phyloP scores from a whole-genome alignment of 306 rosid genomes.

The Sicyos edulis region DNA sequence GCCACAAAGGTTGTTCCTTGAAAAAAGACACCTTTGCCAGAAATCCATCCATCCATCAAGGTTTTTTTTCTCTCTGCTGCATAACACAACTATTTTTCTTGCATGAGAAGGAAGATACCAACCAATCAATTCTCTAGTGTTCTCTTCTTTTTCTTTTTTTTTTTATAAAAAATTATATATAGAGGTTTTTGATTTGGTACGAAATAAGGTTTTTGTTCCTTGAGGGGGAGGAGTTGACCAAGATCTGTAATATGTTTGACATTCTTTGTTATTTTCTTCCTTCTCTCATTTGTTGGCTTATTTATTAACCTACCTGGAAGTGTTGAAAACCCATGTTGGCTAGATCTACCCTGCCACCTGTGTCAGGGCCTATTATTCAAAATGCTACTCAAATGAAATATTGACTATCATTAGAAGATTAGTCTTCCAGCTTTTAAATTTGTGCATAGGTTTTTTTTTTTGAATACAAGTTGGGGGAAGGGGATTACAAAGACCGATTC shows the following conservation, averaged over 20 bases:
- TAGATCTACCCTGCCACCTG: too few relatives aligned
- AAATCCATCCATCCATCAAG: neutral
- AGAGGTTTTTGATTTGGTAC: neutral
- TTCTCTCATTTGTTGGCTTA: neutral
- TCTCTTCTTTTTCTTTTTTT: neutral
- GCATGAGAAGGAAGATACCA: constrained; percentile 3
- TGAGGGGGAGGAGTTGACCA: neutral
- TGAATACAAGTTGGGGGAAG: too few relatives aligned
- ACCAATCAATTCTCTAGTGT: neutral
- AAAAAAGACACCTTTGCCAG: neutral
- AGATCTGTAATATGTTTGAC: constrained; percentile 7
- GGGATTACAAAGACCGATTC: too few relatives aligned
- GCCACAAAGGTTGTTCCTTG: neutral
- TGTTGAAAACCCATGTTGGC: too few relatives aligned
- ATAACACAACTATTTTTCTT: neutral
- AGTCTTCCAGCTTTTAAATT: too few relatives aligned
- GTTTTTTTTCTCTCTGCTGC: neutral
- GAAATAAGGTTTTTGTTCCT: constrained; percentile 3
- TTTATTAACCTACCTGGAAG: too few relatives aligned
- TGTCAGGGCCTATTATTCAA: too few relatives aligned
- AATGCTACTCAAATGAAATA: too few relatives aligned
- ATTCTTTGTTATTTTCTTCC: neutral
- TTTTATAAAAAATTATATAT: neutral
- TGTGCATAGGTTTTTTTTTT: too few relatives aligned
- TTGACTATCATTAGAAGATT: too few relatives aligned